phyloP scores from a whole-genome alignment of 2,329 filamentous ascomycete species.

The Monosporascus cannonballus region DNA sequence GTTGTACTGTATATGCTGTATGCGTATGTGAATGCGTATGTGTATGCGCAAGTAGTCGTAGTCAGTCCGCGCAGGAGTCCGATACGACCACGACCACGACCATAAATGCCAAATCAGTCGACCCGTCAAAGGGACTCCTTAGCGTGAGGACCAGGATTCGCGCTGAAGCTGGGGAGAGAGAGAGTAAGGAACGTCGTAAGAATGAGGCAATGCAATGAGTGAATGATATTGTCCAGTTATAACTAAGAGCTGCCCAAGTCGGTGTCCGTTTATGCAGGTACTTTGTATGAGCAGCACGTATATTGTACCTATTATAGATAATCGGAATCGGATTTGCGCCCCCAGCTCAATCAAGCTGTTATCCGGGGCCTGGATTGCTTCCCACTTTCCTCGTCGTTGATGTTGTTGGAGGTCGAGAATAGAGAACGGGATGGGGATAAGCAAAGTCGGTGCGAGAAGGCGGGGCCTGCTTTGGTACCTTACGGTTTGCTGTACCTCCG shows the following conservation, averaged over 20 bases:
- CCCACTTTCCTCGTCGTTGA: too few species aligned
- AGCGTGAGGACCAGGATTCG: not conserved
- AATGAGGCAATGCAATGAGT: not conserved
- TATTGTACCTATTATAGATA: too few species aligned
- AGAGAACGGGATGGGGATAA: not conserved
- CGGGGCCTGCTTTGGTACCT: not conserved
- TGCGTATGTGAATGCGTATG: not conserved
- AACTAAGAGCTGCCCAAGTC: too few species aligned
- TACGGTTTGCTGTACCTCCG: not conserved
- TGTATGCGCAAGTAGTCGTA: not conserved
- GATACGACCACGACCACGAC: not conserved
- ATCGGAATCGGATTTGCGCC: too few species aligned
- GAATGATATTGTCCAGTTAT: not conserved
- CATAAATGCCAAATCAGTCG: not conserved
- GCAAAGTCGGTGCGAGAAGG: not conserved
- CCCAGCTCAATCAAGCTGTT: too few species aligned
- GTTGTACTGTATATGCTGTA: not conserved
- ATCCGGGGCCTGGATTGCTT: too few species aligned
- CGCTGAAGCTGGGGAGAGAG: not conserved
- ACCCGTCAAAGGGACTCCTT: not conserved
- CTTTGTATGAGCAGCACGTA: too few species aligned
- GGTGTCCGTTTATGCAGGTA: too few species aligned
- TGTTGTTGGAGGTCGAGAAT: too few species aligned
- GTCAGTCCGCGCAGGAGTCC: not conserved
- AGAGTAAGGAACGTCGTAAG: not conserved